Evolutionary conservation across 2,329 filamentous ascomycete genomes (phyloP).

Genomic region (Furcasterigmium furcatum): DNA sequence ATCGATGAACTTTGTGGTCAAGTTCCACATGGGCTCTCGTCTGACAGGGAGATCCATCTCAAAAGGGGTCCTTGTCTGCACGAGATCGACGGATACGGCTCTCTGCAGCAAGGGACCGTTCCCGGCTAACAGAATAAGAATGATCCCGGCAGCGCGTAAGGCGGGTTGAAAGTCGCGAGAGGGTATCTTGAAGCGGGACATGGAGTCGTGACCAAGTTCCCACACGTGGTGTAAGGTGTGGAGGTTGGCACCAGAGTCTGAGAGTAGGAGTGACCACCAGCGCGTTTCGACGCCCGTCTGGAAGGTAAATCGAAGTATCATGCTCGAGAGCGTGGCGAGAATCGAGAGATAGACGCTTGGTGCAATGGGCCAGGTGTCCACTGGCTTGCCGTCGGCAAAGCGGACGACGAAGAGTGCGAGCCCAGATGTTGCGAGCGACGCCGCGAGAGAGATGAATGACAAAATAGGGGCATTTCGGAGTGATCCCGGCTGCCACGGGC

Average conservation of each 20-base stretch:
- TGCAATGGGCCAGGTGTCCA: neutral
- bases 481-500: neutral
- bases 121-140: neutral
- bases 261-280: neutral
- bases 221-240: neutral
- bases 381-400: neutral
- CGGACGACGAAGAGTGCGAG: neutral
- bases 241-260: neutral
- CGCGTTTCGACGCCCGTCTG: neutral
- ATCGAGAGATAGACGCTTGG: neutral
- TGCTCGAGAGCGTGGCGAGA: neutral
- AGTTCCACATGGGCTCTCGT: neutral
- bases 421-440: neutral
- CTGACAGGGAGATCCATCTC: neutral
- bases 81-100: neutral
- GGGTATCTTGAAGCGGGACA: neutral
- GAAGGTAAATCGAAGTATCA: neutral
- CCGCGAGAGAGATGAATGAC: neutral
- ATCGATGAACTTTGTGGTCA: neutral
- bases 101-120: neutral
- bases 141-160: neutral
- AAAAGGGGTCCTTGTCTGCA: neutral
- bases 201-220: neutral
- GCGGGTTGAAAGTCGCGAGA: neutral
- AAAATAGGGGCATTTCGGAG: neutral